A percentile compares a stretch with the other conserved stretches of the same genome.
phyloP scores from a whole-genome alignment of 768 basidiomycete genomes.

The Ramaria sp. region DNA sequence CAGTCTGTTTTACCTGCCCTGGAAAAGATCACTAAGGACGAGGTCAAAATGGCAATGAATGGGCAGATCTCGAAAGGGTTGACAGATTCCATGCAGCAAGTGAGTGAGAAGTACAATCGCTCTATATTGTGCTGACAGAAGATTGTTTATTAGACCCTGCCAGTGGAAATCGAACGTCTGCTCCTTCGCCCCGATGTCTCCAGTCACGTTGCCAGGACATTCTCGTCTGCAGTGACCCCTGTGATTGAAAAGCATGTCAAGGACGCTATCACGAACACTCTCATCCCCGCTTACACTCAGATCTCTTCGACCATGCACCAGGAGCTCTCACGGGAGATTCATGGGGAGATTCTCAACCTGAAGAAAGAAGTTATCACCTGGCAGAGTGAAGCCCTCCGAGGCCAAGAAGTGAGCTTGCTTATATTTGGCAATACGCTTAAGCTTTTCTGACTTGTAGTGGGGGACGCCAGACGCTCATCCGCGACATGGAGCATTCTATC shows the following conservation, averaged over 20 bases:
- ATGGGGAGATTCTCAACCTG: conserved; percentile 61
- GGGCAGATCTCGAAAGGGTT: conserved; percentile 69
- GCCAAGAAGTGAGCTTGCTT: conserved; percentile 54
- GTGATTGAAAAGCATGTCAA: conserved; percentile 75
- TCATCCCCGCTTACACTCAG: conserved; percentile 68
- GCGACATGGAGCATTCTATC: conserved; percentile 74
- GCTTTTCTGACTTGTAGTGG: conserved; percentile 8
- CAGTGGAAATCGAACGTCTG: conserved; percentile 69
- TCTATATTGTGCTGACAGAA: background rate
- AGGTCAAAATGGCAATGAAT: conserved; percentile 69
- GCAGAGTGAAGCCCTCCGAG: conserved; percentile 70
- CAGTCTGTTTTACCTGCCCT: conserved; percentile 74
- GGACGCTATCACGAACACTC: conserved; percentile 60
- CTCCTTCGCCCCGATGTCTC: conserved; percentile 69
- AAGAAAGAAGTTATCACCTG: conserved; percentile 73
- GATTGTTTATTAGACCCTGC: conserved; percentile 44
- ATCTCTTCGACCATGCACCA: conserved; percentile 72
- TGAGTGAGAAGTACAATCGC: conserved; percentile 25
- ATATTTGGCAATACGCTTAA: background rate
- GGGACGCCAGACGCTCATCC: conserved; percentile 47
- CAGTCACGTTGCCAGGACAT: conserved; percentile 62
- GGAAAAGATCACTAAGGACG: conserved; percentile 70
- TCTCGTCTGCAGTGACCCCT: conserved; percentile 64
- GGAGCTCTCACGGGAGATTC: conserved; percentile 65
- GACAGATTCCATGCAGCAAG: conserved; percentile 63